Evolutionary conservation across 1,284 basidiomycete species (phyloP), one percentile per base, ranked within the genome.

Genomic region (Puccinia triticina): DNA sequence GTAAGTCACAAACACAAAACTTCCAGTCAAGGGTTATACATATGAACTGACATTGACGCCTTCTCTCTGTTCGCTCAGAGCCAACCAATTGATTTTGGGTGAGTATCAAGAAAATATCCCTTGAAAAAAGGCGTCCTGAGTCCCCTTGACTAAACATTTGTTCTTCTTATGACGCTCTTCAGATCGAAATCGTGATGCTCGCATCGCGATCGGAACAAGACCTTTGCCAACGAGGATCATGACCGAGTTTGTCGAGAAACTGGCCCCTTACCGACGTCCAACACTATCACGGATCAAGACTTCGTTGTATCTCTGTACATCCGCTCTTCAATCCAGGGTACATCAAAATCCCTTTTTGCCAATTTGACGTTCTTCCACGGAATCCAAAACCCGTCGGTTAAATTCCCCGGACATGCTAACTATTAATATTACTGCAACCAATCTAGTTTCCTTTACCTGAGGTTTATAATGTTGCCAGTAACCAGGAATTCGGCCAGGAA

Each of bases 231-330:
- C 48, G 23, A 29, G 2, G 40, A 78, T 78, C 32, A n/a, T 78
- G n/a, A 78, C 43, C 43, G 76, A 78, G 61, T 78, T 78, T 26
- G 76, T 78, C 4, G 48, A 78, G 11, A 78, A 78, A 48, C 53
- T 75, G n/a, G 73, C 73, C 7, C 53, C 46, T 12, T 75, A 75
- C 53, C 29, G 73, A 16, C n/a, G 46, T 57, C 53, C 50, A 59
- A 18, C n/a, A 18, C 32, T 75, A 18, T 59, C 73, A 5, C 34
- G 55, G 0, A 75, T 75, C 32, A 75, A 57, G 34, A 75, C 73
- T n/a, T 78, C 76, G 7, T 67, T 78, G 23, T 69, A 78, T 48
- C 64, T 78, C 11, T 78, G 76, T 53, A 78, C 76, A 53, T 78
- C 76, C 12, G 55, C 76, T 29, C 61, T 78, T 34, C 64, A 66